Evolutionary conservation across 1,284 basidiomycete species (phyloP), one percentile per base, ranked within the genome.

Genomic region (Ceratobasidium sp.): DNA sequence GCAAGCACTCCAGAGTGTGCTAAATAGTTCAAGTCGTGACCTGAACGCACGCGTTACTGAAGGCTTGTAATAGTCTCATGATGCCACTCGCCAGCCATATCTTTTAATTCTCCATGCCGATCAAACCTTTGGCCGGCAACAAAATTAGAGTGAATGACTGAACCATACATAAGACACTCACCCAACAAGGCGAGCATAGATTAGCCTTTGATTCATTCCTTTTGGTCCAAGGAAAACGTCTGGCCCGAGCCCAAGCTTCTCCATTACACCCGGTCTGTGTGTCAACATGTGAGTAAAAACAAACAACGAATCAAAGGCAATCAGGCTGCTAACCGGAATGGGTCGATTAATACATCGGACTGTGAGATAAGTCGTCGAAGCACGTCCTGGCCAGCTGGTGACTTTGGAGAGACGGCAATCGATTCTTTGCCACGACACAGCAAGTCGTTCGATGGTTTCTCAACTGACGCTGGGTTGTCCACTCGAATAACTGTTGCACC

Each of bases 21-120:
- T n/a, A 94, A 84, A 78, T 94, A 95, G 78, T 94, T 94, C 76
- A 94, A 87, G 78, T 95, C 93, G 78, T 94, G 93, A 21, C 90
- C 90, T 90, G 41, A 2, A 12, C 18, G 43, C 50, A 6, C 30
- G 41, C 26, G 18, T 50, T 55, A 34, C 21, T 14, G 32, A 9
- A 18, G 3, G n/a, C n/a, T n/a, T n/a, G n/a, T n/a, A n/a, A n/a
- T n/a, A n/a, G n/a, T n/a, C n/a, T n/a, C n/a, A n/a, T n/a, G n/a
- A n/a, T n/a, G n/a, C n/a, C 16, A 21, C 45, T 28, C 16, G 57
- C 58, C 71, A 4, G 71, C 53, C 52, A 60, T 72, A 18, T 60
- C 30, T 28, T 53, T 57, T 8, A 72, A n/a, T 30, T 65, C 61
- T 18, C 65, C 65, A 32, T 41, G 60, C 8, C 52, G 61, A 53